Evolutionary conservation across 2,329 filamentous ascomycete species (phyloP).

Genomic region (Trichoderma citrinoviride): DNA sequence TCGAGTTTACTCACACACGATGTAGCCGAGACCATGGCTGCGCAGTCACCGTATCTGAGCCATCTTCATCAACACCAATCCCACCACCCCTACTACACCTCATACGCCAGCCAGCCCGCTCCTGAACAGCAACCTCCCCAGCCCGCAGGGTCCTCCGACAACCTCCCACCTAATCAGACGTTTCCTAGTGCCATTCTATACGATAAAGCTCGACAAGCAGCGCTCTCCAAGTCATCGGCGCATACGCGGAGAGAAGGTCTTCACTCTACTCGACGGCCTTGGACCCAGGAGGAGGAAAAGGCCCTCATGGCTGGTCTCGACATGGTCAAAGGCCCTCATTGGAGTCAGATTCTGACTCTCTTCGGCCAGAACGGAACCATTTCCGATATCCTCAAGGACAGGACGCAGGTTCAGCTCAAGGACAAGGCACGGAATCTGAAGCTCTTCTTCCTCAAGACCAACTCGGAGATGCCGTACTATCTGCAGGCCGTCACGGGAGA

Average conservation of each 20-base stretch:
- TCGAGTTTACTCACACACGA: slow-evolving; percentile 12
- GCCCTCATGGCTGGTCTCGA: slow-evolving; percentile 86
- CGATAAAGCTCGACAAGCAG: slow-evolving; percentile 58
- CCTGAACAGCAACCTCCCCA: slow-evolving; percentile 35
- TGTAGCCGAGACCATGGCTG: slow-evolving; percentile 34
- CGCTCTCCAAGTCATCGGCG: slow-evolving; percentile 54
- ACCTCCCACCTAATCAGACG: slow-evolving; percentile 56
- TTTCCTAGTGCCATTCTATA: slow-evolving; percentile 56
- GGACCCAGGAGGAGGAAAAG: slow-evolving; percentile 87
- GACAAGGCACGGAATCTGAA: slow-evolving; percentile 90
- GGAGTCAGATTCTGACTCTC: slow-evolving; percentile 84
- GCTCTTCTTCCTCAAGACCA: slow-evolving; percentile 86
- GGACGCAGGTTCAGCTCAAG: slow-evolving; percentile 88
- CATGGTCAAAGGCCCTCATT: slow-evolving; percentile 85
- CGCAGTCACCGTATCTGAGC: slow-evolving; percentile 38
- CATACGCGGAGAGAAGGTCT: slow-evolving; percentile 56
- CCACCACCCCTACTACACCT: slow-evolving; percentile 37
- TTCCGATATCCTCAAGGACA: slow-evolving; percentile 79
- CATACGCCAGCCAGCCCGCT: slow-evolving; percentile 36
- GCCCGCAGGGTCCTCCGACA: slow-evolving; percentile 34
- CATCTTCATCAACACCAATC: slow-evolving; percentile 40
- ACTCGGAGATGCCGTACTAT: slow-evolving; percentile 86
- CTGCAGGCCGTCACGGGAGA: slow-evolving; percentile 86
- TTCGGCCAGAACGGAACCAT: slow-evolving; percentile 79
- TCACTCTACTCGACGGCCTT: slow-evolving; percentile 69